phyloP scores from a whole-genome alignment of 1,284 basidiomycete genomes.

The Rhodotorula sp. region DNA sequence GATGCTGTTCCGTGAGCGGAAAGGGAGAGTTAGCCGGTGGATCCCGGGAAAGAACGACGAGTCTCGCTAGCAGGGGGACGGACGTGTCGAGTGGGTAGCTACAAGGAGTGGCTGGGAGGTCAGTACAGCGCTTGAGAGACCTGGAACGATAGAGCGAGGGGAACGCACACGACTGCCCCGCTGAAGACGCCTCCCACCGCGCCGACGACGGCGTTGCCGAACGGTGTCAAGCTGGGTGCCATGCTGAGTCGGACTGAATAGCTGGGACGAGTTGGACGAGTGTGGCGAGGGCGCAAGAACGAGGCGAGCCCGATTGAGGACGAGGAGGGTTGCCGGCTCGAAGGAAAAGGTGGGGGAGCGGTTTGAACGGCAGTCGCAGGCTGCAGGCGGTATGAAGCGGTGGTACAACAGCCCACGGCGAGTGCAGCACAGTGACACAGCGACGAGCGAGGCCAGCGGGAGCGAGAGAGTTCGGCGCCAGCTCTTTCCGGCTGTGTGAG shows the following conservation, averaged over 20 bases:
- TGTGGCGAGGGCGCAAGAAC: not conserved
- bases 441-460: no score
- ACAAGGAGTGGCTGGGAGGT: not conserved
- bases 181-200: constrained; percentile 91
- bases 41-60: not conserved
- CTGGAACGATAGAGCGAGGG: not conserved
- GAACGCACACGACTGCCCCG: constrained; percentile 69
- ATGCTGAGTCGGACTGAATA: not conserved
- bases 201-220: constrained; percentile 88
- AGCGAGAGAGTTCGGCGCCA: no score
- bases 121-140: not conserved
- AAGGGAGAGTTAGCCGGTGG: not conserved
- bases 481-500: no score
- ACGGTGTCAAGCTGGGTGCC: constrained; percentile 56
- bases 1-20: constrained; percentile 59
- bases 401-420: no score
- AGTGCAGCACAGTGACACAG: no score
- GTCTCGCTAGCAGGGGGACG: not conserved
- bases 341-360: not conserved
- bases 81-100: constrained; percentile 92
- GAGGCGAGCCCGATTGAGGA: not conserved
- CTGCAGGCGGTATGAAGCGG: no score
- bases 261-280: not conserved
- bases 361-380: no score
- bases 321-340: not conserved